Percentiles rank a stretch among this genome's conserved stretches.
Evolutionary conservation across 768 basidiomycete species (phyloP).

Genomic region (Tricholoma bakamatsutake): DNA sequence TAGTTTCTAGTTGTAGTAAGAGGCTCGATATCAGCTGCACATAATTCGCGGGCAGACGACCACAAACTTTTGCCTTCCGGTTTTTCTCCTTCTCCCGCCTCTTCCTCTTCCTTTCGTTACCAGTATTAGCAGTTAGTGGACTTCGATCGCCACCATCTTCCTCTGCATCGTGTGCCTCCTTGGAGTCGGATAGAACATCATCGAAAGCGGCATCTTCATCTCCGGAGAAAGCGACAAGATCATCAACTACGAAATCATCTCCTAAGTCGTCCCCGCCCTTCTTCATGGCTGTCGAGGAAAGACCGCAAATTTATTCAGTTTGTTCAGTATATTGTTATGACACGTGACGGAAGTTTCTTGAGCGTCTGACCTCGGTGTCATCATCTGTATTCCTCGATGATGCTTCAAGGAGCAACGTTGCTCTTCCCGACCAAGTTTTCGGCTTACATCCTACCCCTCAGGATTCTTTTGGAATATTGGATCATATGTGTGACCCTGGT

Average conservation of each 20-base stretch:
- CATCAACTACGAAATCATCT: conserved; percentile 74
- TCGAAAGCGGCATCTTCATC: conserved; percentile 46
- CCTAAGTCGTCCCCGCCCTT: conserved; percentile 74
- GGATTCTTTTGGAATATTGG: conserved; percentile 9
- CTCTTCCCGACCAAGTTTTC: background rate
- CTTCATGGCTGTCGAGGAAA: conserved; percentile 20
- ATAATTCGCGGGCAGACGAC: background rate
- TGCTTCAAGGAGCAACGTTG: background rate
- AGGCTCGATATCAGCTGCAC: conserved; percentile 3
- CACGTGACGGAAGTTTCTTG: conserved; percentile 11
- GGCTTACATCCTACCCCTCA: conserved; percentile 1
- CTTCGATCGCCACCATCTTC: conserved; percentile 20
- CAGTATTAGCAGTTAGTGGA: conserved; percentile 12
- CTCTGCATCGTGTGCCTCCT: conserved; percentile 37
- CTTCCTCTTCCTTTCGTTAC: conserved; percentile 60
- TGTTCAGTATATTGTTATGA: background rate
- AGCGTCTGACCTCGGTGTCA: too few species aligned
- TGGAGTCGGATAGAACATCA: conserved; percentile 23
- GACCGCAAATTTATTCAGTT: background rate
- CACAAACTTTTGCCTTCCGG: conserved; percentile 58
- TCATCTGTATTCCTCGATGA: background rate
- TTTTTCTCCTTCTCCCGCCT: conserved; percentile 70
- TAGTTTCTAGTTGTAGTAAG: conserved; percentile 43
- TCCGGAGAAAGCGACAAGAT: conserved; percentile 56
- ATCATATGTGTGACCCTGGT: conserved; percentile 11